These are phyloP conservation scores for Xylogone sp. DNA, from an alignment of 2,329 filamentous ascomycete species.

Conservation along the genomic window DNA sequence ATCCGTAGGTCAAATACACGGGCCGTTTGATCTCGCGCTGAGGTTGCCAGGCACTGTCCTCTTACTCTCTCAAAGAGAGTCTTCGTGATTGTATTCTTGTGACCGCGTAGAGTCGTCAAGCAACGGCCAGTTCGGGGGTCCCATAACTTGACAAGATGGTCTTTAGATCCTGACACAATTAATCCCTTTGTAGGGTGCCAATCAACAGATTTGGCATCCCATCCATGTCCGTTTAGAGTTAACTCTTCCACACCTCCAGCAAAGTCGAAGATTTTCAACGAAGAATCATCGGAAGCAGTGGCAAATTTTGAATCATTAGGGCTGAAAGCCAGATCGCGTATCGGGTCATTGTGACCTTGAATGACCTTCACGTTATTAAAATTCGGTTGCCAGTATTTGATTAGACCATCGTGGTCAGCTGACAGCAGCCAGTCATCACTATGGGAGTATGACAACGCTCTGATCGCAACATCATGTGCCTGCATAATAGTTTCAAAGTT, in stretches of 20 bases:
- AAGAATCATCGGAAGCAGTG: conserved; percentile 90
- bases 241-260: conserved; percentile 79
- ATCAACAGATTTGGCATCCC: conserved; percentile 95
- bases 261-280: conserved; percentile 95
- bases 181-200: conserved; percentile 97
- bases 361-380: conserved; percentile 98
- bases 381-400: conserved; percentile 99
- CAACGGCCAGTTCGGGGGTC: conserved; percentile 90
- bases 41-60: conserved; percentile 83
- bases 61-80: conserved; percentile 85
- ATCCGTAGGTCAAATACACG: conserved; percentile 93
- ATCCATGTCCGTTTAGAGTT: conserved; percentile 86
- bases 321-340: conserved; percentile 88
- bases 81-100: conserved; percentile 96
- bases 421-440: conserved; percentile 97
- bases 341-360: conserved; percentile 82
- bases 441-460: conserved; percentile 83
- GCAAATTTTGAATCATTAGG: conserved; percentile 95
- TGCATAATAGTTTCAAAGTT: conserved; percentile 99
- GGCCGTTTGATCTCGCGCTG: conserved; percentile 87
- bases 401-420: conserved; percentile 87
- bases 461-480: conserved; percentile 85
- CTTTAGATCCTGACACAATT: conserved; percentile 93
- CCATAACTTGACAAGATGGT: conserved; percentile 97
- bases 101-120: conserved; percentile 88